These are phyloP conservation scores for Acacia acuminata DNA, from an alignment of 306 rosid species.

Conservation along the genomic window DNA sequence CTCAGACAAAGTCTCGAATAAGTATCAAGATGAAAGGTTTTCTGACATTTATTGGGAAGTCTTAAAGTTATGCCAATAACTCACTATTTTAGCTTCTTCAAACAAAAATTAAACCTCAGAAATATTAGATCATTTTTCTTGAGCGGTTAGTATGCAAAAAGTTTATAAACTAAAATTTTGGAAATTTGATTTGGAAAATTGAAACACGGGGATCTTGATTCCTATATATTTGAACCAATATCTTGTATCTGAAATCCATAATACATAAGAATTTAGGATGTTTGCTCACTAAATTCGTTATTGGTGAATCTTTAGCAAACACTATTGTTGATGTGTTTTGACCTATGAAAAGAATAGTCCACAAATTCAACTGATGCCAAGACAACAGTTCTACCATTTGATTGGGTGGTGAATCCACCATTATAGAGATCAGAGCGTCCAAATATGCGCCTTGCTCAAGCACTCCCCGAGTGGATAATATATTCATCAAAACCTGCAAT, in stretches of 20 bases:
- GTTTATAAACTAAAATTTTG: neutral
- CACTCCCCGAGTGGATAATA: slow-evolving; percentile 76
- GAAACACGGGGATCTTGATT: neutral
- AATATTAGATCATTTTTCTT: neutral
- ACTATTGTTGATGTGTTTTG: neutral
- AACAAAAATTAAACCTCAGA: neutral
- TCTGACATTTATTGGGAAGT: slow-evolving; percentile 12
- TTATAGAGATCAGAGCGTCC: slow-evolving; percentile 81
- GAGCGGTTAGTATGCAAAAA: neutral
- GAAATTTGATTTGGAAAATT: neutral
- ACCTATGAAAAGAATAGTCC: neutral
- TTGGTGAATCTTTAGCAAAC: neutral
- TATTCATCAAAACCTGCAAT: slow-evolving; percentile 80
- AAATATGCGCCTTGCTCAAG: slow-evolving; percentile 88
- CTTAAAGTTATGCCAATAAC: slow-evolving; percentile 20
- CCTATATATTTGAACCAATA: neutral
- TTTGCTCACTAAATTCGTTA: neutral
- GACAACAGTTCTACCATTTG: slow-evolving; percentile 64
- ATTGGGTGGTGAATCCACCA: slow-evolving; percentile 89
- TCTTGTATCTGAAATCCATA: neutral
- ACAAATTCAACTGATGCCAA: slow-evolving; percentile 5
- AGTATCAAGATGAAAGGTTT: slow-evolving; percentile 6
- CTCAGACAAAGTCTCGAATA: slow-evolving; percentile 12
- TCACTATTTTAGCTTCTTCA: neutral
- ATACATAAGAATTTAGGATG: neutral